Base-by-base conservation (phyloP, 129 eudicot genomes). In the Pulicaria dysenterica region DNA sequence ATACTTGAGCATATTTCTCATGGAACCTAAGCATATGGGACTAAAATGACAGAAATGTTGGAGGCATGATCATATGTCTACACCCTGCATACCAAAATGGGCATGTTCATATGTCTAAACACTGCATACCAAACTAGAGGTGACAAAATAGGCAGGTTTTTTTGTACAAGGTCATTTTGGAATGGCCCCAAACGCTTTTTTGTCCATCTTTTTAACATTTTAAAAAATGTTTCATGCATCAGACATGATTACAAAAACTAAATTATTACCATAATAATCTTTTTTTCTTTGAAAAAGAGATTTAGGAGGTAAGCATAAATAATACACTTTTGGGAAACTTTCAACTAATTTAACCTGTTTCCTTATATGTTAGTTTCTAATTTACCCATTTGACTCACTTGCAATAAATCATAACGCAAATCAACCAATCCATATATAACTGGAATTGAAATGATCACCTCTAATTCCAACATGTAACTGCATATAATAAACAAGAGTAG, bases 71-170 rank as follows among this genome's bases (percentile, higher is more conserved):
- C 44, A 38, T 12, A 58, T 72, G 76, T 13, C 17, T 58, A 66
- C 31, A 47, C 72, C 43, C 43, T 19, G 16, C 54, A 72, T n/a
- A 34, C 31, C 31, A 24, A 24, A 24, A 24, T 24, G 31, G 44
- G 44, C 45, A 19, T 55, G 64, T 7, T 34, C 44, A 38, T 12
- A 58, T 72, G 76, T 13, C 17, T 58, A 24, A 24, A 24, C 31
- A 56, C 40, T 56, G 61, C 61, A 55, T 6, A 55, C 39, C 61
- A 55, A 24, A 55, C 61, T 55, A 55, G 39, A 55, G 38, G 61
- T 55, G 61, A 6, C 5, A 11, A 36, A 58, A 58, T 31, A 42
- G 64, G 39, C 16, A 58, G 8, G 8, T 58, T 11, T 34, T 31
- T 58, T 58, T 4, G 63, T 24, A 24, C 0, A 6, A 24, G 6